phyloP scores from a whole-genome alignment of 768 basidiomycete species.

The Phanerochaete carnosa region DNA sequence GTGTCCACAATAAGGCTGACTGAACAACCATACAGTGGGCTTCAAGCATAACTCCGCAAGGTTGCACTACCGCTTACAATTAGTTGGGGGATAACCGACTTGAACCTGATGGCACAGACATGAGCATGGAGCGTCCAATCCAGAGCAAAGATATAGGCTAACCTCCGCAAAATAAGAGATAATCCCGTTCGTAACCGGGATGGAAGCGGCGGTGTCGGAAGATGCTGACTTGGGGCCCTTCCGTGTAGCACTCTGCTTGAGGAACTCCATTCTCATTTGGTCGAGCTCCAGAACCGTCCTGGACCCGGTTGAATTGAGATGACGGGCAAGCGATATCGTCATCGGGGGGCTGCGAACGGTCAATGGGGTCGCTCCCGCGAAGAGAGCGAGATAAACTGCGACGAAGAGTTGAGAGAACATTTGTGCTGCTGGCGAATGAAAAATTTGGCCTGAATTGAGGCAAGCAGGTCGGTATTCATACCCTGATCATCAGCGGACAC shows the following conservation, averaged over 20 bases:
- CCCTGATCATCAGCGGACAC: no score
- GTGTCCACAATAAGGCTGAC: constrained; percentile 11
- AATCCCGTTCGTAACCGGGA: constrained; percentile 7
- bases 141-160: background rate
- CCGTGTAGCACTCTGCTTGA: background rate
- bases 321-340: constrained; percentile 4
- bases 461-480: no score
- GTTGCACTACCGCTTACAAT: background rate
- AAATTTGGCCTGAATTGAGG: no score
- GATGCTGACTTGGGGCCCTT: background rate
- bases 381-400: background rate
- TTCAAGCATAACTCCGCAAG: background rate
- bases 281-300: constrained; percentile 1
- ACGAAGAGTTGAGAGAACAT: constrained; percentile 1
- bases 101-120: background rate
- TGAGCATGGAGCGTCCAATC: background rate
- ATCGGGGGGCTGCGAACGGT: background rate
- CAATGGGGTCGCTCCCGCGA: background rate
- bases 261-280: background rate
- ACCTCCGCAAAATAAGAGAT: constrained; percentile 7
- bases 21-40: background rate
- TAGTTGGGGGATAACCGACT: constrained; percentile 8
- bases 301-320: constrained; percentile 5
- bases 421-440: background rate
- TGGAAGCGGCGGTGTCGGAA: background rate